Base-by-base conservation (phyloP, 2,329 filamentous ascomycete genomes). In the Myriosclerotinia curreyana region DNA sequence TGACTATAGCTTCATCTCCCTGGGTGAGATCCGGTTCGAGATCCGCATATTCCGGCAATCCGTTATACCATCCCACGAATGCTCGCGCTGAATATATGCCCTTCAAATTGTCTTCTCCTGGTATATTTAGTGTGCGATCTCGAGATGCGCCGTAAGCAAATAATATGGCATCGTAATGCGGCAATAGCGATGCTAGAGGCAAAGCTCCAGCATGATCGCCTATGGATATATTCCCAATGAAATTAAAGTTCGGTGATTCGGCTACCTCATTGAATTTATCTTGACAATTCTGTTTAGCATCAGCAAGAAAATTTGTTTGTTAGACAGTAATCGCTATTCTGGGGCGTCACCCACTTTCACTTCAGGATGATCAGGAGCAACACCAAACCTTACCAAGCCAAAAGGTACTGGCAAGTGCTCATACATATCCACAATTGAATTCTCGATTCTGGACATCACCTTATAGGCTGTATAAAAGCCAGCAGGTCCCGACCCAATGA, bases 11-110 rank as follows among this genome's bases (percentile, higher is more conserved):
- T 66, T 93, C 88, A 59, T 96, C 91, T 0, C 89, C 90, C 12
- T 81, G 80, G 0, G 86, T 83, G 34, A 98, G 81, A 72, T 92
- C 84, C 0, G 92, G 90, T n/a, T 83, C 79, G 9, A 96, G 78
- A 70, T 83, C 76, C 25, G 88, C 83, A 73, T 90, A 90, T 70
- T 96, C 90, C 0, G 95, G 95, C 3, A 96, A 82, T 3, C 95
- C 95, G 76, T 99, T 99, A 77, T 99, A 99, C 95, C 95, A 99
- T 22, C 93, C 95, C 1, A 99, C 95, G 75, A 98, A 97, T 48
- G 92, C 89, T 36, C 95, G 86, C 2, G 95, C 95, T 9, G 93
- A 96, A 74, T 92, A 89, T 22, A 98, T 86, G 3, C 91, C 91
- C 34, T 82, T 80, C 8, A 95, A 78, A 7, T 77, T 76, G 4